phyloP scores from a whole-genome alignment of 306 rosid genomes.

The Elaeagnus macrophylla region DNA sequence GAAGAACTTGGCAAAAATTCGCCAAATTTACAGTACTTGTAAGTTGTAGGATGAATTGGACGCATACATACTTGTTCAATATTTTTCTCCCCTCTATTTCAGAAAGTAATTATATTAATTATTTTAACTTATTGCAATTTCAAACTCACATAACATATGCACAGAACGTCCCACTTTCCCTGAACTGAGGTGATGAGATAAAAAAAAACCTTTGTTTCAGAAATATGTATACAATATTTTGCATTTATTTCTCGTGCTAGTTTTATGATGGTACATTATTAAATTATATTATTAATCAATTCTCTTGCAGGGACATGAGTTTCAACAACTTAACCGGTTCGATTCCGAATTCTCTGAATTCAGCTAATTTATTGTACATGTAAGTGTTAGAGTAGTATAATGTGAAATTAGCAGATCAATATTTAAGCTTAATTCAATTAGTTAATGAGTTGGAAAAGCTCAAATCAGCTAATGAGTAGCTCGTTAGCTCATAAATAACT shows the following conservation, averaged over 20 bases:
- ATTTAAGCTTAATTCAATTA: background rate
- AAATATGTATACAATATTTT: background rate
- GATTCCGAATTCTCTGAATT: conserved; percentile 16
- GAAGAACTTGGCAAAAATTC: background rate
- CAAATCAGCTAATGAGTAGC: too few species aligned
- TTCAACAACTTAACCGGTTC: conserved; percentile 26
- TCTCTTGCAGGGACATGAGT: conserved; percentile 27
- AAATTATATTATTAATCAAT: too few species aligned
- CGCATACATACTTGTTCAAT: too few species aligned
- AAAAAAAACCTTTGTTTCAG: too few species aligned
- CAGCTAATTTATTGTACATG: conserved; percentile 4
- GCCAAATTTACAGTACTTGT: conserved; percentile 5
- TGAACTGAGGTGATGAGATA: too few species aligned
- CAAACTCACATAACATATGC: too few species aligned
- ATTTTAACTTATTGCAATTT: too few species aligned
- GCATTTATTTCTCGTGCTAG: background rate
- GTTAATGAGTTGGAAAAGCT: too few species aligned
- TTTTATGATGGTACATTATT: background rate
- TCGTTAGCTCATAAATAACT: too few species aligned
- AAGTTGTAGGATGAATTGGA: background rate
- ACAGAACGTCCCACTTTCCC: too few species aligned
- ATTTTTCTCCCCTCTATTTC: too few species aligned
- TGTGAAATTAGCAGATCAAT: background rate
- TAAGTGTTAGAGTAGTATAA: background rate
- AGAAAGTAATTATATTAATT: too few species aligned